Evolutionary conservation across 2,329 filamentous ascomycete species (phyloP), one percentile per base, ranked within the genome.

Genomic region (Diaporthe humulicola): DNA sequence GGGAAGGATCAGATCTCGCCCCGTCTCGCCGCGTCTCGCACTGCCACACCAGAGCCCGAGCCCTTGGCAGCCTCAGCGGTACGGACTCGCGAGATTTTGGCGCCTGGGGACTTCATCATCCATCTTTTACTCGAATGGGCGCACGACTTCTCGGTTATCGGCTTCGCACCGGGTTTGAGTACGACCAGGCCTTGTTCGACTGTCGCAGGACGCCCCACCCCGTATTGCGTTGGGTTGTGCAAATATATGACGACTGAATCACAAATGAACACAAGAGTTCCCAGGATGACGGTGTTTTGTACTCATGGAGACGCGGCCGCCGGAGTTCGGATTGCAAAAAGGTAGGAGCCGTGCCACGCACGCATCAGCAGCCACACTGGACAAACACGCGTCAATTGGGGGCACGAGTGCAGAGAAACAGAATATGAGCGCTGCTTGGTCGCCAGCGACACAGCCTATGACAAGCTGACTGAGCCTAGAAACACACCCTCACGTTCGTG

Each of bases 41-140:
- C 64, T 52, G 64, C 61, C 61, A 52, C 61, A 52, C 61, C 45
- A 50, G 30, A 52, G 45, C 19, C 61, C 61, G 61, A 67, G 42
- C 42, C 28, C 61, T 67, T 67, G 61, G 61, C 61, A 67, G 22
- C 45, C 28, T 17, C 30, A n/a, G 22, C 45, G 17, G 22, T 22
- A 67, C 30, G 7, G 17, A 38, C 30, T 5, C 3, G 38, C 38
- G 58, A 33, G 25, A 10, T 45, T 45, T 45, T 64, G n/a, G 38
- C 57, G 14, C 8, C n/a, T 42, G 57, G 22, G 36, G 14, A n/a
- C 40, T 19, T 30, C 19, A n/a, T 10, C 28, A 8, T 12, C 30
- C 42, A 36, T 14, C n/a, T 9, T 9, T 30, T n/a, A 42, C 6
- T 45, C 10, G 40, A 64, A 50, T 17, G 4, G 19, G 30, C 5